phyloP scores from a whole-genome alignment of 257 asterid genomes.

The Lycium barbarum region DNA sequence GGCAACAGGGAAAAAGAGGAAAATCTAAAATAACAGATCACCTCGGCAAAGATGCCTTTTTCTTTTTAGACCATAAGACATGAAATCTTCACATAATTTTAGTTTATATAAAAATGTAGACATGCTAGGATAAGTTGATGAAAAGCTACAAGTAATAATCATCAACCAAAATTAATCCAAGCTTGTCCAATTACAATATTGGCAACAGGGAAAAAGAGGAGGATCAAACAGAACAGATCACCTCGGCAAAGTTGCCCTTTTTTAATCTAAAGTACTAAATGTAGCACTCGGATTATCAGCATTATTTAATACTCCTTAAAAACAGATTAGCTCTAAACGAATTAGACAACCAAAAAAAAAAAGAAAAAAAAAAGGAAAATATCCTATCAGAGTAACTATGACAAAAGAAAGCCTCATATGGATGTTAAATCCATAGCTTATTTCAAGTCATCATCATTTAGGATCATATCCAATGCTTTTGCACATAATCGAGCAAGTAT shows the following conservation, averaged over 20 bases:
- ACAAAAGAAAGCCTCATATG: conserved; percentile 24
- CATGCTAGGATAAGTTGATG: neutral
- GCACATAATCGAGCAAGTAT: neutral
- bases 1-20: conserved; percentile 89
- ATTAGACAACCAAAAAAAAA: neutral
- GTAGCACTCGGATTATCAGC: neutral
- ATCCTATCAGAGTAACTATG: conserved; percentile 38
- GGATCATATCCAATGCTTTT: neutral
- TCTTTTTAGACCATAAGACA: neutral
- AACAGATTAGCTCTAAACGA: neutral
- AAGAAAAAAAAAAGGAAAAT: conserved; percentile 35
- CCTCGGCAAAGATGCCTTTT: conserved; percentile 70
- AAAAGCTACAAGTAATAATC: neutral
- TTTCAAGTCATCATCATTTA: conserved; percentile 22
- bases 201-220: conserved; percentile 41
- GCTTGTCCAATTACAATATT: conserved; percentile 26
- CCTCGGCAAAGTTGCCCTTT: conserved; percentile 35
- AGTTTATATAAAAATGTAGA: neutral
- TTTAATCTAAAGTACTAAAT: neutral
- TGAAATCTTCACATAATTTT: too few relatives aligned
- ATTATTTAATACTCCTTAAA: neutral
- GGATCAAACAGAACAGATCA: conserved; percentile 10
- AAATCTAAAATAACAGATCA: conserved; percentile 43
- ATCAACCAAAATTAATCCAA: neutral
- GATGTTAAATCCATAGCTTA: conserved; percentile 41